phyloP scores from a whole-genome alignment of 192 early-diverging fungal species.

The Coemansia sp. region DNA sequence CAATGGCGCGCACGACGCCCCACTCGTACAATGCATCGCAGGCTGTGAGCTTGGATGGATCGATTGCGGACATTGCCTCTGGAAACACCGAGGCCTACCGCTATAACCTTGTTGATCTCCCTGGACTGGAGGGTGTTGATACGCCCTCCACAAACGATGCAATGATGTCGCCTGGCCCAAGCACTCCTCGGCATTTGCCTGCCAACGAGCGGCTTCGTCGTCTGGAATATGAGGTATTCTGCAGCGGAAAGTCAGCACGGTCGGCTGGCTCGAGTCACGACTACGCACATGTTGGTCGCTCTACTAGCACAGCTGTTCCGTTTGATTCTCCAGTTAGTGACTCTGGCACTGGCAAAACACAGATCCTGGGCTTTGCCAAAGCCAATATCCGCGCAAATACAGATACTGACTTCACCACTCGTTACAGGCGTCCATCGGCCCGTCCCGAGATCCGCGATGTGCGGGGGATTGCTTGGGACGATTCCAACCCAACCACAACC shows the following conservation, averaged over 20 bases:
- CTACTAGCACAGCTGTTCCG: neutral
- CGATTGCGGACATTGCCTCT: constrained; percentile 34
- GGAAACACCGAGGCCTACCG: constrained; percentile 15
- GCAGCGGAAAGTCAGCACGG: constrained; percentile 18
- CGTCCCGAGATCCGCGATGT: constrained; percentile 48
- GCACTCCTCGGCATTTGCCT: constrained; percentile 15
- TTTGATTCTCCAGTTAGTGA: constrained; percentile 49
- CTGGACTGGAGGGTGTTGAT: constrained; percentile 28
- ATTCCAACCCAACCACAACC: constrained; percentile 16
- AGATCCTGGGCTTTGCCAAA: constrained; percentile 48
- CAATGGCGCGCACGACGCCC: constrained; percentile 23
- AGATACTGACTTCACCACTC: neutral
- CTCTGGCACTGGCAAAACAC: constrained; percentile 44
- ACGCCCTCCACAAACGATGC: constrained; percentile 10
- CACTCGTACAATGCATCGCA: constrained; percentile 36
- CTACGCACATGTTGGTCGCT: neutral
- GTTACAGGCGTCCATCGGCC: constrained; percentile 30
- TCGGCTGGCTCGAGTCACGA: neutral
- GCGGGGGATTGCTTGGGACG: constrained; percentile 36
- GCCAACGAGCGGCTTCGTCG: constrained; percentile 26
- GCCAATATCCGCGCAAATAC: constrained; percentile 10
- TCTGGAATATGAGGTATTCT: constrained; percentile 31
- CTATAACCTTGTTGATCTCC: constrained; percentile 12
- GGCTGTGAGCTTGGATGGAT: constrained; percentile 35
- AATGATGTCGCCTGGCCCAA: constrained; percentile 2